phyloP scores from a whole-genome alignment of 116 monocot species.

The Phalaenopsis hybrid region DNA sequence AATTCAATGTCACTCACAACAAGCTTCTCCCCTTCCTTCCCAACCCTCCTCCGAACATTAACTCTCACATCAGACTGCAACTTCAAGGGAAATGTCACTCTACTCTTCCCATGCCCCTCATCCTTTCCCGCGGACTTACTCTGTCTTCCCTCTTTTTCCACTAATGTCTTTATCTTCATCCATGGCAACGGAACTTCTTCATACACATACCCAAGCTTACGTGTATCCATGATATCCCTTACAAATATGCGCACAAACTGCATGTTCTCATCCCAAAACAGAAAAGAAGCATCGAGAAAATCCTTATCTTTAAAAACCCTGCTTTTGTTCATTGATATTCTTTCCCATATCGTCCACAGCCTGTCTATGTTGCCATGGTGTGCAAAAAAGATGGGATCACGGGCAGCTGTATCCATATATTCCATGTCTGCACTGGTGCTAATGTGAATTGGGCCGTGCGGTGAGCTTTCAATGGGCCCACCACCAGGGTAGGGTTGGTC shows the following conservation, averaged over 20 bases:
- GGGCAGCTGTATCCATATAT: conserved; percentile 11
- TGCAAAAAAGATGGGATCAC: conserved; percentile 37
- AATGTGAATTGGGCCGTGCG: conserved; percentile 21
- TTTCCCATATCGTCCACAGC: conserved; percentile 36
- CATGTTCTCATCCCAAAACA: conserved; percentile 39
- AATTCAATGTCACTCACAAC: neutral
- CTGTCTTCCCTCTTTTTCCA: neutral
- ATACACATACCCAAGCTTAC: conserved; percentile 1
- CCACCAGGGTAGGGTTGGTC: conserved; percentile 11
- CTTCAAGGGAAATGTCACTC: conserved; percentile 3
- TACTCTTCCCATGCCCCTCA: too few species aligned
- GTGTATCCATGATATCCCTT: neutral
- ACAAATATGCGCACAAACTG: neutral
- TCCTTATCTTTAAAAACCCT: neutral
- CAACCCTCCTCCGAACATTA: neutral
- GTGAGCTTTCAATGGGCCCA: conserved; percentile 18
- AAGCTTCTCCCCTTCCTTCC: neutral
- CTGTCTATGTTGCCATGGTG: conserved; percentile 50
- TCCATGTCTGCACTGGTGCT: conserved; percentile 28
- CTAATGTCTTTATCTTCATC: neutral
- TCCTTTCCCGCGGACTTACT: too few species aligned
- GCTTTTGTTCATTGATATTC: neutral
- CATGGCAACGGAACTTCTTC: conserved; percentile 1
- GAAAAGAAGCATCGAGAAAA: conserved; percentile 31
- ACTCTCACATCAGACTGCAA: neutral